Evolutionary conservation across 1,284 basidiomycete species (phyloP).

Genomic region (Ustilago sp.): DNA sequence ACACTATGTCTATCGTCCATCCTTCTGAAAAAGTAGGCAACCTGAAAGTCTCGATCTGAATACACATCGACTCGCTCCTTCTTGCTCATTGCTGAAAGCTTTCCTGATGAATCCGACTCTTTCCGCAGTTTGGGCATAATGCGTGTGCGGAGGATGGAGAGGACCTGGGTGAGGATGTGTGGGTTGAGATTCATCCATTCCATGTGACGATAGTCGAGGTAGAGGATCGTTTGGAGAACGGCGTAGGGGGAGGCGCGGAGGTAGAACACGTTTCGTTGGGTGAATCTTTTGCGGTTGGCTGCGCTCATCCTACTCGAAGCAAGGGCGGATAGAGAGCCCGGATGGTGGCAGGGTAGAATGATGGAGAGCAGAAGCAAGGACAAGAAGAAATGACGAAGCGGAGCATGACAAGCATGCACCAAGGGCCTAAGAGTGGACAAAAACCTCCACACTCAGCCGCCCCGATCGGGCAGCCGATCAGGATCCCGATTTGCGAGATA

Average conservation of each 20-base stretch:
- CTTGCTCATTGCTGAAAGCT: slow-evolving; percentile 59
- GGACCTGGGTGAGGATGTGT: slow-evolving; percentile 53
- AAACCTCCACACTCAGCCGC: slow-evolving; percentile 26
- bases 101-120: slow-evolving; percentile 62
- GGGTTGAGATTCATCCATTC: slow-evolving; percentile 69
- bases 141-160: slow-evolving; percentile 62
- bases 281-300: slow-evolving; percentile 42
- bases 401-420: slow-evolving; percentile 6
- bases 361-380: not conserved
- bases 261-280: slow-evolving; percentile 69
- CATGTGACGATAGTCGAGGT: slow-evolving; percentile 70
- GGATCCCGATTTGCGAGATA: slow-evolving; percentile 13
- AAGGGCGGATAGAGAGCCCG: not conserved
- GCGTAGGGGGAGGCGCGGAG: slow-evolving; percentile 68
- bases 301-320: slow-evolving; percentile 22
- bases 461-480: not conserved
- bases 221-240: slow-evolving; percentile 70
- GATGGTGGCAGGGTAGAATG: not conserved
- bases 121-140: slow-evolving; percentile 67
- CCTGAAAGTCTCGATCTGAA: slow-evolving; percentile 63
- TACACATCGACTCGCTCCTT: slow-evolving; percentile 70
- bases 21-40: slow-evolving; percentile 70
- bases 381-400: not conserved
- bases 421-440: not conserved
- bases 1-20: slow-evolving; percentile 69